Base-by-base conservation (phyloP, 768 basidiomycete species). In the Strobilomyces echinocephalus region DNA sequence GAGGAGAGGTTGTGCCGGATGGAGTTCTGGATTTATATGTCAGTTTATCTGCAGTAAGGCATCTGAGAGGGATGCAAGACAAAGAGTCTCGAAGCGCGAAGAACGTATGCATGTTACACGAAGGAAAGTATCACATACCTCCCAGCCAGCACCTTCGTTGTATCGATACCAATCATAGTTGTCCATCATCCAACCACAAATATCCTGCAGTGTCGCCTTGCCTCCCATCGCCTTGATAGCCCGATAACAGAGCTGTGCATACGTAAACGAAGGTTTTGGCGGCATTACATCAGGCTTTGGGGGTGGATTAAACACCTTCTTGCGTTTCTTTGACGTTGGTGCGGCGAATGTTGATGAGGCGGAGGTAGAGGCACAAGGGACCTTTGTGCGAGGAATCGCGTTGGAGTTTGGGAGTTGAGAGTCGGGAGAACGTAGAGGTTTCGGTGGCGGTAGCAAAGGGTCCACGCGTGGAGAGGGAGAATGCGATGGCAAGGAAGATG, bases 1-100 rank as follows among this genome's bases (percentile, higher is more conserved):
- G 92, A 91, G 1, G 94, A 95, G n/a, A 99, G 72, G 67, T 94
- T 95, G 64, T 97, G 94, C 20, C 94, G 87, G 43, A 97, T 87
- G 30, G 95, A 95, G 62, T 89, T 93, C 91, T 93, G 64, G n/a
- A 38, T 49, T 47, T 18, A 54, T 36, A 31, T 31, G 46, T 60
- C 50, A 63, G 60, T 55, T 51, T 38, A 41, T 43, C 35, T 14
- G n/a, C 39, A 41, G 28, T 30, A 28, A 6, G 41, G 57, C 30
- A 53, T 12, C 42, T 26, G 14, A 36, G 47, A 41, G 16, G 31
- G 45, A 43, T 14, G 15, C 16, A 26, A 45, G 9, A 43, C 20
- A 56, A 39, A 33, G 12, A 15, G n/a, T 5, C 10, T 33, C 40
- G 3, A 46, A 46, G 18, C 14, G 24, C 5, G 26, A 18, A 31